Evolutionary conservation across 805 yeast genomes (phyloP), one percentile per base, ranked within the genome.

Genomic region (Kurtzmaniella cleridarum): DNA sequence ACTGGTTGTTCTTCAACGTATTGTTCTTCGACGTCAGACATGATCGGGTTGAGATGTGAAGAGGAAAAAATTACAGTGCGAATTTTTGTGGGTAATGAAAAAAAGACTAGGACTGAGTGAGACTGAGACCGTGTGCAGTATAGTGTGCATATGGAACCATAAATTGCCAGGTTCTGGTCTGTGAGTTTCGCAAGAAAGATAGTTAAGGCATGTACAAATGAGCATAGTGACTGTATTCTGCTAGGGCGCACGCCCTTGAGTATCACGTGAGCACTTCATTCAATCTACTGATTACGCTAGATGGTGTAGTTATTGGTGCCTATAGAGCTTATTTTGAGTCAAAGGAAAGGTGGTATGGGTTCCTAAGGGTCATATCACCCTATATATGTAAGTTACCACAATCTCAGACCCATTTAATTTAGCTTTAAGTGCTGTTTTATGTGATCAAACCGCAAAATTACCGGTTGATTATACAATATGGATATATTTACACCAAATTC

Each of bases 21-120:
- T 72, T 73, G 79, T 66, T 75, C 79, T 78, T 79, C 84, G 67
- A 76, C 86, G 82, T 84, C 91, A 78, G 95, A 84, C 95, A 85
- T 85, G 62, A 35, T 17, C 37, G 42, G 30, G n/a, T 34, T 26
- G 17, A 17, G 30, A 28, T 38, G 41, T 16, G 30, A 31, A 31
- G 32, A 30, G 18, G 28, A 40, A 27, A 24, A 17, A 39, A 27
- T 11, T 18, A 31, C 29, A 15, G 15, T 27, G 30, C 32, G 34
- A 5, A 5, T 28, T 28, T 28, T 28, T 8, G 7, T 20, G 24
- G 8, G 24, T 20, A 20, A 8, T 20, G 24, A 20, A 20, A 20
- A 20, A 20, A 20, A 20, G 24, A 20, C 7, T 20, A 20, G 7
- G 7, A 20, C 24, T 20, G 24, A 11, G 6, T 5, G 13, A n/a